These are phyloP conservation scores for Leccinellum albellum DNA, from an alignment of 768 basidiomycete genomes.

Conservation along the genomic window DNA sequence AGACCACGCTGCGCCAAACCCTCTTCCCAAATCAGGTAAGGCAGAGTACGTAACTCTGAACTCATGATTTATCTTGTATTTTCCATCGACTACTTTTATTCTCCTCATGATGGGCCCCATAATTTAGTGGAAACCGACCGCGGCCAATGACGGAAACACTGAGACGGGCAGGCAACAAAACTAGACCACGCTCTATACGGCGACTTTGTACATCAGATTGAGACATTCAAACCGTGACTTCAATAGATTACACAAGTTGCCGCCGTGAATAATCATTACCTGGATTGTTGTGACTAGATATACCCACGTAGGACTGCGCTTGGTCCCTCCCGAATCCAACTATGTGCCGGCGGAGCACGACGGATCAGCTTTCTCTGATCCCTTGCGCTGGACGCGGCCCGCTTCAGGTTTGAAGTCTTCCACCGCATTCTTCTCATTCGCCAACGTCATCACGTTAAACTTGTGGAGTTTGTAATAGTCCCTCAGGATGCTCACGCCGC, in stretches of 20 bases:
- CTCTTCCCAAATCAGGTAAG: not conserved
- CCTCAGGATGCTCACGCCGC: constrained; percentile 69
- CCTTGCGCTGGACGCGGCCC: constrained; percentile 32
- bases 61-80: no score
- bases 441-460: constrained; percentile 78
- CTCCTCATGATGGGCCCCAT: no score
- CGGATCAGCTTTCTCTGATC: not conserved
- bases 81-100: no score
- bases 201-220: no score
- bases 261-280: not conserved
- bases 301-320: not conserved
- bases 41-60: no score
- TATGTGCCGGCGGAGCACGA: not conserved
- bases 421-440: constrained; percentile 43
- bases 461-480: constrained; percentile 70
- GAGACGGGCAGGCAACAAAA: not conserved
- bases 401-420: constrained; percentile 31
- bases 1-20: not conserved
- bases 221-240: not conserved
- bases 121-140: not conserved
- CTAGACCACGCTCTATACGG: no score
- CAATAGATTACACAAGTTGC: not conserved
- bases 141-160: not conserved
- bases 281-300: not conserved
- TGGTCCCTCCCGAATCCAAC: not conserved